Base-by-base conservation (phyloP, 768 basidiomycete species). In the Amanita muscaria region DNA sequence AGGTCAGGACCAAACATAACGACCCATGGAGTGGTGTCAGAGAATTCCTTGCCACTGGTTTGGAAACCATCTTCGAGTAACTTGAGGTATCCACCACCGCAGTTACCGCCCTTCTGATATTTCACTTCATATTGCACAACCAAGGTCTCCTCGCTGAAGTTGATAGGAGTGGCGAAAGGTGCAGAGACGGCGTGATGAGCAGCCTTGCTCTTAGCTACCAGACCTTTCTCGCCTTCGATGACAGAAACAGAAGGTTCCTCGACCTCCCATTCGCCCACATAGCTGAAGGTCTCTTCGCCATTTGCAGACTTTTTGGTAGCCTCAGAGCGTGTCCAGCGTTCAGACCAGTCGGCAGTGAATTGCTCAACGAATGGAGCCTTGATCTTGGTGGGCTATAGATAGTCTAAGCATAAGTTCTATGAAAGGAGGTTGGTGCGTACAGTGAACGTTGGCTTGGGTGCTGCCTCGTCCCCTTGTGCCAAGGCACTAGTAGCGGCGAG, bases 71-170 rank as follows among this genome's bases (percentile, higher is more conserved):
- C 83, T 59, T 87, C 83, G 34, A 99, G 79, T 46, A 98, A 80
- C 67, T 98, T 99, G 70, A 98, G 68, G 68, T 99, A 99, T 30
- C 96, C 96, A 70, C 96, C 96, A 64, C 96, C 96, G 57, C 96
- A 98, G 67, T 96, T 96, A 38, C 96, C 89, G 33, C 94, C 93
- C 67, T 97, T 92, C 73, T 99, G 93, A 64, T 96, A 92, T 69
- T 98, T 94, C 70, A 96, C 96, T 63, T 99, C 96, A 58, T 99
- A 99, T 61, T 96, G 92, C 15, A 98, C 84, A 52, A 98, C 92
- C 35, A 98, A 73, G 34, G 93, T 86, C 65, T 93, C 75, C 46
- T 77, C 67, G 55, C 73, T 74, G 68, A 93, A 88, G 71, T 85
- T 80, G 57, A 97, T 69, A 42, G 88, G 74, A 46, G 73, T 61